Evolutionary conservation across 2,329 filamentous ascomycete species (phyloP), one percentile per base, ranked within the genome.

Genomic region (Plenodomus tracheiphilus): DNA sequence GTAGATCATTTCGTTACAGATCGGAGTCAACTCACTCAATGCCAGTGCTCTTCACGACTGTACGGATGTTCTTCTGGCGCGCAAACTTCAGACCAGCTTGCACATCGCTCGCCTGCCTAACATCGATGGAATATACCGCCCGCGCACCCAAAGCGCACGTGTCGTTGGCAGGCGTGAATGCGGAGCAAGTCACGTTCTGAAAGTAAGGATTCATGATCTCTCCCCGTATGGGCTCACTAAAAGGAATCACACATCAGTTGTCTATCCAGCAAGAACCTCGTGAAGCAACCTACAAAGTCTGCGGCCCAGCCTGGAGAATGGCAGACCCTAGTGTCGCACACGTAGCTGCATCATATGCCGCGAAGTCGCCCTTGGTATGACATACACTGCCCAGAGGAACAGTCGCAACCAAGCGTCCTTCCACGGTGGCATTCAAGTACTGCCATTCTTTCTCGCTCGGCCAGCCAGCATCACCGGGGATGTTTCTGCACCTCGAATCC

Each of bases 181-280:
- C 42, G 4, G n/a, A n/a, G 37, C 50, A 53, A 42, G 76, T 76
- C 45, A 74, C 77, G 8, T 79, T 79, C 11, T 50, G 47, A 22
- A 51, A 61, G 5, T 32, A 39, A 71, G 74, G 44, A 74, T 69
- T 47, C 74, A 76, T 75, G 4, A 75, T 39, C 34, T 41, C 41
- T 10, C 34, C 25, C 3, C 39, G 11, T 2, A 15, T 10, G 15
- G 15, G 11, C 15, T 20, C 21, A 44, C 36, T 46, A 20, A 22
- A 7, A n/a, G n/a, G n/a, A n/a, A n/a, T n/a, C n/a, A n/a, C n/a
- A n/a, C n/a, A n/a, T n/a, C n/a, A 4, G 5, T 16, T 7, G 17
- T 11, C 35, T 43, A n/a, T n/a, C n/a, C n/a, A n/a, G n/a, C n/a
- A n/a, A n/a, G n/a, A n/a, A n/a, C n/a, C n/a, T 35, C 28, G 6